Conservation (phyloP, 1,139 yeast species). For the Meyerozyma carpophila region DNA sequence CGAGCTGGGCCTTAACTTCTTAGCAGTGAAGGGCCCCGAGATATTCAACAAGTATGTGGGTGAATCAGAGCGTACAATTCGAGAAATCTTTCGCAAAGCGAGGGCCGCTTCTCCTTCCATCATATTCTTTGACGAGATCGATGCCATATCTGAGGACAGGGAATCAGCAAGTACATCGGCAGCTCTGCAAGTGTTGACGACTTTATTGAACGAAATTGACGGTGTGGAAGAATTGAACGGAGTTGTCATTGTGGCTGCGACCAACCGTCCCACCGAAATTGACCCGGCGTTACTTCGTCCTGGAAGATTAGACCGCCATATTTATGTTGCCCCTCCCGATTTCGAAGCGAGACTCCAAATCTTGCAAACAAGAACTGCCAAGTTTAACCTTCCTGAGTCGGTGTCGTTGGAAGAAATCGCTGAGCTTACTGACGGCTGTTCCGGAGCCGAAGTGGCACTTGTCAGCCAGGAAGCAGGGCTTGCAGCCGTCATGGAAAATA, state of each 20-base stretch:
- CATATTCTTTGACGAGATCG: slow-evolving; percentile 91
- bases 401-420: slow-evolving; percentile 52
- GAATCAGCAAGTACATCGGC: slow-evolving; percentile 58
- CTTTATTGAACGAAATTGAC: slow-evolving; percentile 87
- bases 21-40: slow-evolving; percentile 96
- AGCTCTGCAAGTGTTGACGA: slow-evolving; percentile 80
- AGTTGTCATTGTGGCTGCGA: slow-evolving; percentile 90
- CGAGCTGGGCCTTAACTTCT: slow-evolving; percentile 85
- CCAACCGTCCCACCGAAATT: slow-evolving; percentile 88
- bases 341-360: slow-evolving; percentile 72
- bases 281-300: slow-evolving; percentile 92
- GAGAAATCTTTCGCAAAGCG: slow-evolving; percentile 89
- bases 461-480: slow-evolving; percentile 94
- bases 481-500: slow-evolving; percentile 79
- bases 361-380: slow-evolving; percentile 57
- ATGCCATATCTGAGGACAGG: slow-evolving; percentile 80
- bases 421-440: slow-evolving; percentile 71
- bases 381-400: slow-evolving; percentile 47
- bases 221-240: slow-evolving; percentile 94
- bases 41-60: slow-evolving; percentile 92
- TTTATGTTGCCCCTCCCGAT: slow-evolving; percentile 92
- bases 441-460: slow-evolving; percentile 93
- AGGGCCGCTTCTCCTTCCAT: slow-evolving; percentile 91
- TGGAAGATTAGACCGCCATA: slow-evolving; percentile 87
- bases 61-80: slow-evolving; percentile 81